Evolutionary conservation across 805 yeast species (phyloP), one percentile per base, ranked within the genome.

Genomic region (Lachancea mirantina): DNA sequence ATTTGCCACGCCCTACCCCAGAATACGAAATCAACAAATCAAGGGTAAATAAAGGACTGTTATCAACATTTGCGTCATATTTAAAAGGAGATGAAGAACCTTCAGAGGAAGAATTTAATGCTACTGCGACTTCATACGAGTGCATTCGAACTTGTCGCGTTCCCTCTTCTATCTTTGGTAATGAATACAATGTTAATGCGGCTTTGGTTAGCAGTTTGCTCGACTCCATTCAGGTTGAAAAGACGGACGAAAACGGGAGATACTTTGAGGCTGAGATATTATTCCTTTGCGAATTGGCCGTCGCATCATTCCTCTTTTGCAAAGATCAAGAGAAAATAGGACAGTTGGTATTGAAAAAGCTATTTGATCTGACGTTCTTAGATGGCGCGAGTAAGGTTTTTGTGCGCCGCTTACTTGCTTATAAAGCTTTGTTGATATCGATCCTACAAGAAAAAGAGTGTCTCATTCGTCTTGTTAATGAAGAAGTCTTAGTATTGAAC

Each of bases 11-110:
- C 39, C 81, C 84, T 3, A 67, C 68, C 33, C 84, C 96, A 0
- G 76, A 75, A 24, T 74, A 73, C 45, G 68, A 77, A 6, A 72
- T 84, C 25, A 75, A 74, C 22, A 70, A 78, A 47, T 62, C 72
- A 1, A 75, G 75, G 30, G 77, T 80, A 1, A 71, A 76, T 22
- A 82, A 76, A 46, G 94, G 97, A 2, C 52, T 92, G n/a, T 72
- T 92, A 35, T 83, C 95, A 1, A 83, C 97, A 0, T 78, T 92
- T 47, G 87, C 96, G 1, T 84, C 95, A 0, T 89, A 87, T 49
- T 70, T 92, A 57, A 84, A 92, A 42, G 92, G 96, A 13, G 96
- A 87, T 48, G 94, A 84, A 34, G 97, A 89, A 55, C 99, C 99
- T 8, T 74, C 94, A 2, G 94, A 84, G 36, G 95, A 84, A 49